phyloP scores from a whole-genome alignment of 1,284 basidiomycete species.

The Prillingera fragicola region DNA sequence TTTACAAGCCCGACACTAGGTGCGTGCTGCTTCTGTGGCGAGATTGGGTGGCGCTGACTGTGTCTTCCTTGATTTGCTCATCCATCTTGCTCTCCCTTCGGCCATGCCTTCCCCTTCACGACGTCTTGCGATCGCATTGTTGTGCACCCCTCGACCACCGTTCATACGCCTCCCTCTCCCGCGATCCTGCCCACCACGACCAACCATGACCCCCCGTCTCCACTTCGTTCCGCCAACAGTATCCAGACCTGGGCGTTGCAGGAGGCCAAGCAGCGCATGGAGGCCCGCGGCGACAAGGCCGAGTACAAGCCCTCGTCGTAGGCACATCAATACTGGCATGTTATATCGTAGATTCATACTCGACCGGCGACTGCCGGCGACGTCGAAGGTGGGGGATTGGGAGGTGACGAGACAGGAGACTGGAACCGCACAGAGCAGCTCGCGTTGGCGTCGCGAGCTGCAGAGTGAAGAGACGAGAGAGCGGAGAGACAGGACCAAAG shows the following conservation, averaged over 20 bases:
- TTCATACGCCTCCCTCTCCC: background rate
- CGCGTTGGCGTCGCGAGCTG: too few relatives aligned
- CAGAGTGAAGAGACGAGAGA: too few relatives aligned
- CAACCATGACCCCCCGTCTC: background rate
- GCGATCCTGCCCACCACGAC: background rate
- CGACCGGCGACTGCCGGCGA: background rate
- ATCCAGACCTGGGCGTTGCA: constrained; percentile 84
- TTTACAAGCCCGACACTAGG: constrained; percentile 97
- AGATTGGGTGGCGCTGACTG: constrained; percentile 1
- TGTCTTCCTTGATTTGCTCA: background rate
- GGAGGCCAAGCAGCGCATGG: constrained; percentile 82
- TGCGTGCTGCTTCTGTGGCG: too few relatives aligned
- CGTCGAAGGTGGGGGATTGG: background rate
- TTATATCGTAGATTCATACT: constrained; percentile 3
- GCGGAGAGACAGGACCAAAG: too few relatives aligned
- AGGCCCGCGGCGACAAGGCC: constrained; percentile 76
- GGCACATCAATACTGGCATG: too few relatives aligned
- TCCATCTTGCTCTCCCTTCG: background rate
- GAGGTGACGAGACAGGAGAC: too few relatives aligned
- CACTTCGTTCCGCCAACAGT: constrained; percentile 48
- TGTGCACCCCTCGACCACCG: background rate
- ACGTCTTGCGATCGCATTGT: background rate
- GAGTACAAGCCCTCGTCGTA: constrained; percentile 63
- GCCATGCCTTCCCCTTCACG: background rate
- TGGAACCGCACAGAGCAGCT: too few relatives aligned